Base-by-base conservation (phyloP, 441 rosid genomes). In the Arabidopsis hybrid region DNA sequence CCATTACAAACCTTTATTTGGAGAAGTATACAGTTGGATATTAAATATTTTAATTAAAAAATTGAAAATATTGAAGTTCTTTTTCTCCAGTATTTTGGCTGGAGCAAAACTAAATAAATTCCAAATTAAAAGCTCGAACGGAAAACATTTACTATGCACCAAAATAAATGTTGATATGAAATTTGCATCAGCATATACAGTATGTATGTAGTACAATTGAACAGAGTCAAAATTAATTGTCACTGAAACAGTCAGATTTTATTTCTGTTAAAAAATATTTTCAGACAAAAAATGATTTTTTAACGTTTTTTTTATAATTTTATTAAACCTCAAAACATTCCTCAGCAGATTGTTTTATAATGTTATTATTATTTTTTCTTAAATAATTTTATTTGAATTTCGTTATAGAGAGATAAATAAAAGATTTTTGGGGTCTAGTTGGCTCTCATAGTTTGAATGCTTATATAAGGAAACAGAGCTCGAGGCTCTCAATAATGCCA, bases 391-490 rank as follows among this genome's bases (percentile, higher is more conserved):
- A 31, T 31, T 31, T 31, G 32, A 31, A 31, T 31, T 31, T 31
- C 32, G 32, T 31, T 4, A 21, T 11, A 14, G 18, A 68, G 43
- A 8, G 61, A 45, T 52, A 2, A 14, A 46, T 6, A n/a, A 34
- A 34, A 6, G 38, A 67, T 55, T 63, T 56, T 21, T 49, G 56
- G 56, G 59, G 59, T 75, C 50, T 70, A 49, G 71, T 57, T 76
- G 75, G 79, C 61, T 45, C 65, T 40, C 53, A 12, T 64, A 42
- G 75, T 70, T 69, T 47, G n/a, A 64, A 10, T 64, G 79, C 79
- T 76, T 76, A 56, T 76, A 76, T 70, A 76, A 76, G 65, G 32
- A 70, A 76, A 16, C 67, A 63, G 21, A 76, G 61, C 47, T 76
- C 55, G 4, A 69, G 61, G 71, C 67, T 64, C 75, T 18, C 66